Conservation (phyloP, 306 rosid species). For the Quercus bicolor region DNA sequence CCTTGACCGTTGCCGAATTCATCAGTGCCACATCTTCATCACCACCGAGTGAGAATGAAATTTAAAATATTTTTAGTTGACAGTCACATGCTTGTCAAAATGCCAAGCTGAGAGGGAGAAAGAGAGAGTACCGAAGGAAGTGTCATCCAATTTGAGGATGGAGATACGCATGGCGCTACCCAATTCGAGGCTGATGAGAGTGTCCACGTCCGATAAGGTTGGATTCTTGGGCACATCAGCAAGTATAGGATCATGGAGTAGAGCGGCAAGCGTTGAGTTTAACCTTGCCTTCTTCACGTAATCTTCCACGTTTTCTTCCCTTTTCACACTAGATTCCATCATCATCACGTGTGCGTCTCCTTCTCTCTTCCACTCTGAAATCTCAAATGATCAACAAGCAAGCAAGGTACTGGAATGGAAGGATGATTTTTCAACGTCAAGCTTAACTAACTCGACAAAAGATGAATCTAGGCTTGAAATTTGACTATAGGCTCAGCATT, state of each 20-base stretch:
- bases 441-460: too few relatives aligned
- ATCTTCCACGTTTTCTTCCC: slow-evolving; percentile 21
- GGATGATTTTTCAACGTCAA: not conserved
- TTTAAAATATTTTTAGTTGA: not conserved
- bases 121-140: slow-evolving; percentile 44
- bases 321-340: slow-evolving; percentile 6
- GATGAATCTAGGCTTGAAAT: too few relatives aligned
- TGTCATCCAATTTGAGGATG: slow-evolving; percentile 59
- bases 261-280: slow-evolving; percentile 46
- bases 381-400: not conserved
- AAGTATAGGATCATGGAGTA: slow-evolving; percentile 63
- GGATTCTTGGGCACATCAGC: slow-evolving; percentile 71
- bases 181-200: slow-evolving; percentile 69
- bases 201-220: slow-evolving; percentile 64
- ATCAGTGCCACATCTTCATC: slow-evolving; percentile 56
- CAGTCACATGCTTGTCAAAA: slow-evolving; percentile 25
- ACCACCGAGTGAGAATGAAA: not conserved
- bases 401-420: not conserved
- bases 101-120: slow-evolving; percentile 12
- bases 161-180: slow-evolving; percentile 91
- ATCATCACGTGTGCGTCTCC: not conserved
- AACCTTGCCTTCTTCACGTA: slow-evolving; percentile 55
- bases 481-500: too few relatives aligned
- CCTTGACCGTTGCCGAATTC: slow-evolving; percentile 73
- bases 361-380: not conserved